Conservation (phyloP, 768 basidiomycete species). For the Mycena galopus region DNA sequence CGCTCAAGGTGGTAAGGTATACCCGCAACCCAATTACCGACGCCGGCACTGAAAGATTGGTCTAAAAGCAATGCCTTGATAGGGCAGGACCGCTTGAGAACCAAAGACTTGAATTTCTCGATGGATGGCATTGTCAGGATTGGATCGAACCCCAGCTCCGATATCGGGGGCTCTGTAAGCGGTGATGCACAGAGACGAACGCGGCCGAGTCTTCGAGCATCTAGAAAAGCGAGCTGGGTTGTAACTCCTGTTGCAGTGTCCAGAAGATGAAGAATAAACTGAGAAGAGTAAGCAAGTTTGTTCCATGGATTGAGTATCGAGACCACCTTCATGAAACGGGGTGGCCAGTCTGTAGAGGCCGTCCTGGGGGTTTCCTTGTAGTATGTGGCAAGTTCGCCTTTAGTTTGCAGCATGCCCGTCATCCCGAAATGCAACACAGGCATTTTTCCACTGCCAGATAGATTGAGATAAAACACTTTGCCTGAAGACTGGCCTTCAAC, state of each 20-base stretch:
- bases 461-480: conserved; percentile 75
- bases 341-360: conserved; percentile 69
- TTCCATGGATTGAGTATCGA: neutral
- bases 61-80: conserved; percentile 84
- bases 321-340: conserved; percentile 72
- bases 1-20: conserved; percentile 29
- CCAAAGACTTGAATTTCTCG: conserved; percentile 59
- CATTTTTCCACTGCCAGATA: conserved; percentile 70
- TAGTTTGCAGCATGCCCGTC: conserved; percentile 85
- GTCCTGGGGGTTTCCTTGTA: conserved; percentile 63
- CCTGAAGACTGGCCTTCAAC: conserved; percentile 49
- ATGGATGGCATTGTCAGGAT: conserved; percentile 75
- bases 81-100: conserved; percentile 71
- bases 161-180: conserved; percentile 75
- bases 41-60: conserved; percentile 84
- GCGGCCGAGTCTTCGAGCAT: conserved; percentile 78
- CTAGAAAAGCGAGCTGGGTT: conserved; percentile 75
- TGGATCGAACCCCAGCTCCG: conserved; percentile 82
- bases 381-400: conserved; percentile 60
- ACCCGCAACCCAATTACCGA: conserved; percentile 90
- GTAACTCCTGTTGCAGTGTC: conserved; percentile 50
- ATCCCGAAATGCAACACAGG: conserved; percentile 88
- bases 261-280: conserved; percentile 77
- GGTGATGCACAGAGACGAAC: conserved; percentile 74
- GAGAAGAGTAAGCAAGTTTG: neutral